Conservation (phyloP, 805 yeast species). For the Suhomyces sp. region DNA sequence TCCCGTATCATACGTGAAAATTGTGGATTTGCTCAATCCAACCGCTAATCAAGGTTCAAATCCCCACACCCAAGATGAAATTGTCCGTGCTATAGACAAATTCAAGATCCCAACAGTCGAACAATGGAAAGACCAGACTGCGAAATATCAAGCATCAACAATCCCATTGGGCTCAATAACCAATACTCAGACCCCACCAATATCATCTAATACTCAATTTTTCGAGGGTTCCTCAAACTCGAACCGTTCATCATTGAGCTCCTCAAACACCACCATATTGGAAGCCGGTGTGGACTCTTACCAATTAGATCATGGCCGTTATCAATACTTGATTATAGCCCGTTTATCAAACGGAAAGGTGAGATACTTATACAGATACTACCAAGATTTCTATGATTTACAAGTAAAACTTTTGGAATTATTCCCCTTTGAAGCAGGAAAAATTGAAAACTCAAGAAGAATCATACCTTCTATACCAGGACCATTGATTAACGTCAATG, state of each 20-base stretch:
- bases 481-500: conserved; percentile 88
- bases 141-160: conserved; percentile 87
- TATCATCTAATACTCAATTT: conserved; percentile 38
- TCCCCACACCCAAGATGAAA: conserved; percentile 43
- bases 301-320: conserved; percentile 79
- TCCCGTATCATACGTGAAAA: conserved; percentile 85
- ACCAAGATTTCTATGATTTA: conserved; percentile 94
- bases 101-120: conserved; percentile 88
- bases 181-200: conserved; percentile 25
- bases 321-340: conserved; percentile 79
- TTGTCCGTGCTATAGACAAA: conserved; percentile 50
- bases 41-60: conserved; percentile 49
- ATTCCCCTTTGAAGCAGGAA: conserved; percentile 92
- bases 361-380: conserved; percentile 78
- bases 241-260: conserved; percentile 32
- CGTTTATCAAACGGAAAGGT: conserved; percentile 64
- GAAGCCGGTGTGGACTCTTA: conserved; percentile 77
- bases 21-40: conserved; percentile 66
- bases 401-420: conserved; percentile 79
- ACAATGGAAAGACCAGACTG: conserved; percentile 90
- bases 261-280: conserved; percentile 39
- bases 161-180: conserved; percentile 62
- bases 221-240: conserved; percentile 26
- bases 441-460: conserved; percentile 71
- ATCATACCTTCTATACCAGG: conserved; percentile 95